Conservation (phyloP, 164 flowering plant genomes). For the Vitis riparia region DNA sequence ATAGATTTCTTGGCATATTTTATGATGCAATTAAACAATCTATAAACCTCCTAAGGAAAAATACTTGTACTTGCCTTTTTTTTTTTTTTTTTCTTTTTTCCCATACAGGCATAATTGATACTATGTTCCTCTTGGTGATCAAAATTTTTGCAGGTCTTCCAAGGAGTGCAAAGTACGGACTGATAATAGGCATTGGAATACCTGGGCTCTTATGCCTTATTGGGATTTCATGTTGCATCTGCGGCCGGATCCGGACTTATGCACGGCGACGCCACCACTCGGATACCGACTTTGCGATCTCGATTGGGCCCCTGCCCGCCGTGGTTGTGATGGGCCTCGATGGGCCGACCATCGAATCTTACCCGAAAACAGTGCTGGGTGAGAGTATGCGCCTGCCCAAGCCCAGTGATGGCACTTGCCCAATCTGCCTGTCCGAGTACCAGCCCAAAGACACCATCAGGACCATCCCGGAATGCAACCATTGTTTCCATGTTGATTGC, state of each 20-base stretch:
- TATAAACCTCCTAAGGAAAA: too few species aligned
- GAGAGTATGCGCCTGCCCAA: conserved; percentile 42
- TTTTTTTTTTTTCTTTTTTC: too few species aligned
- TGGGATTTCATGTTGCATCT: conserved; percentile 27
- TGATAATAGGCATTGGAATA: conserved; percentile 42
- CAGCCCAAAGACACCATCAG: conserved; percentile 42
- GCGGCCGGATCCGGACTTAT: conserved; percentile 13
- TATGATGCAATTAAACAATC: too few species aligned
- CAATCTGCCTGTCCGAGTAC: conserved; percentile 59
- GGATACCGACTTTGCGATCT: conserved; percentile 7
- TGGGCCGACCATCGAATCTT: conserved; percentile 40
- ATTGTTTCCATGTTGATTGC: conserved; percentile 51
- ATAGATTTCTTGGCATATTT: too few species aligned
- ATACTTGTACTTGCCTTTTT: too few species aligned
- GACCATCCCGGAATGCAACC: conserved; percentile 56
- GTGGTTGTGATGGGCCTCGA: conserved; percentile 33
- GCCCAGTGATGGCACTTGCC: conserved; percentile 42
- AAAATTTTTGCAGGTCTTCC: conserved; percentile 26
- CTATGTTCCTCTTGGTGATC: too few species aligned
- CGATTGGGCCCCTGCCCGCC: conserved; percentile 6
- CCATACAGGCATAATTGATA: not conserved
- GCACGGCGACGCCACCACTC: not conserved
- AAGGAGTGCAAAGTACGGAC: conserved; percentile 39
- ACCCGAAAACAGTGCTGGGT: conserved; percentile 42
- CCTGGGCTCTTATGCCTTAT: conserved; percentile 38